phyloP scores from a whole-genome alignment of 2,329 filamentous ascomycete genomes.

The Aureobasidium musti region DNA sequence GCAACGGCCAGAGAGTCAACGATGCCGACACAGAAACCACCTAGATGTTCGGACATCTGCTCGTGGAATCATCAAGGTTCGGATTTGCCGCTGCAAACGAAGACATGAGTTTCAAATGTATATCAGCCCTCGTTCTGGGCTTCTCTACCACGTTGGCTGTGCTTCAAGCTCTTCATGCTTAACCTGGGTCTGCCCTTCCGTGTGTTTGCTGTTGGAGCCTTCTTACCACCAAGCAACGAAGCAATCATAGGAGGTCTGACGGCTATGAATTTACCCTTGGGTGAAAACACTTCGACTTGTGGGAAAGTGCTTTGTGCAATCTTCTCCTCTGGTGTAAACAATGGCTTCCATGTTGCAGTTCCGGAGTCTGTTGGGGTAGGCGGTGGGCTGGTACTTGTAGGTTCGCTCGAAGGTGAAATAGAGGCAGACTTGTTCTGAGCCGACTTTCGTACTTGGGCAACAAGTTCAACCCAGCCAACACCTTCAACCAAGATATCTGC shows the following conservation, averaged over 20 bases:
- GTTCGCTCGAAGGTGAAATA: not conserved
- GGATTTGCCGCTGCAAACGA: not conserved
- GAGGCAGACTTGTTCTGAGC: slow-evolving; percentile 8
- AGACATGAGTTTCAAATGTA: too few relatives aligned
- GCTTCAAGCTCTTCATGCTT: slow-evolving; percentile 55
- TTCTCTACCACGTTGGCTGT: slow-evolving; percentile 28
- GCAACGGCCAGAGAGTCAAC: not conserved
- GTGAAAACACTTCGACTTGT: slow-evolving; percentile 79
- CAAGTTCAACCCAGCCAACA: slow-evolving; percentile 89
- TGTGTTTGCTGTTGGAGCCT: slow-evolving; percentile 53
- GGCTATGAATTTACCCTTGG: slow-evolving; percentile 77
- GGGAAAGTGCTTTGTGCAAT: slow-evolving; percentile 55
- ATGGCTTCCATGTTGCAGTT: slow-evolving; percentile 13
- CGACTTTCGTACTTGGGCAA: slow-evolving; percentile 68
- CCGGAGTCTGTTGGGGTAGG: not conserved
- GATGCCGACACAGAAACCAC: not conserved
- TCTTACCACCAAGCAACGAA: slow-evolving; percentile 62
- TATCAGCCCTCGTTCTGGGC: slow-evolving; percentile 17
- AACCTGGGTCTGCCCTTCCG: slow-evolving; percentile 61
- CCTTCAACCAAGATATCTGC: slow-evolving; percentile 89
- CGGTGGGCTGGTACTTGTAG: not conserved
- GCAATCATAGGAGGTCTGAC: slow-evolving; percentile 68
- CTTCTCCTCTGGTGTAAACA: not conserved
- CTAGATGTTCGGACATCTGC: not conserved
- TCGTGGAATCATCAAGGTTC: too few relatives aligned